These are phyloP conservation scores for Clausena lansium DNA, from an alignment of 345 rosid genomes.

Conservation along the genomic window DNA sequence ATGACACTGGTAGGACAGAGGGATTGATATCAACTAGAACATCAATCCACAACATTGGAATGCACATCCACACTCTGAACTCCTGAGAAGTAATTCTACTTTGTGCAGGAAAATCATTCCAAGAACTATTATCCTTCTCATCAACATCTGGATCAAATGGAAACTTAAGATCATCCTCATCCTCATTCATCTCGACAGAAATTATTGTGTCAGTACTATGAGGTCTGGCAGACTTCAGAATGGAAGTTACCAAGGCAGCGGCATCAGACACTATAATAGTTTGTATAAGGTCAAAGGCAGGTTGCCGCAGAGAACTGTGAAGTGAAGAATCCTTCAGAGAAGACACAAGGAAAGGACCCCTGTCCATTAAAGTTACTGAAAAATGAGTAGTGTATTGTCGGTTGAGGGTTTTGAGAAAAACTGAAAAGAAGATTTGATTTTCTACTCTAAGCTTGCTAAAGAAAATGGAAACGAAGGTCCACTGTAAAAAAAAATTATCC, in stretches of 20 bases:
- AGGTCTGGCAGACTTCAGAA: conserved; percentile 35
- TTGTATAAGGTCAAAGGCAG: conserved; percentile 91
- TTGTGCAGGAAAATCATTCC: conserved; percentile 73
- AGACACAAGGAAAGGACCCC: conserved; percentile 93
- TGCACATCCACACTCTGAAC: conserved; percentile 78
- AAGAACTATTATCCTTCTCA: conserved; percentile 47
- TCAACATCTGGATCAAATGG: conserved; percentile 38
- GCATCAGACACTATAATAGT: conserved; percentile 87
- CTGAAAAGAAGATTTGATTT: not conserved
- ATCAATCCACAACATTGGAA: conserved; percentile 93
- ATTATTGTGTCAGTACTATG: conserved; percentile 22
- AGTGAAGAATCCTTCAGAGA: conserved; percentile 85
- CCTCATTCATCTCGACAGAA: conserved; percentile 36
- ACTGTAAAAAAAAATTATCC: not conserved
- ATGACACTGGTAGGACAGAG: conserved; percentile 60
- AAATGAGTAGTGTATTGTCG: conserved; percentile 3
- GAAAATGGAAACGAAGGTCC: not conserved
- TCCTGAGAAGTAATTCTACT: conserved; percentile 55
- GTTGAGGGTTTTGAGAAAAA: not conserved
- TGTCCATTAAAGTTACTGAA: conserved; percentile 34
- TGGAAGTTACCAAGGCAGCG: conserved; percentile 57
- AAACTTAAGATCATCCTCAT: conserved; percentile 41
- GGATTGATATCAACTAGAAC: conserved; percentile 67
- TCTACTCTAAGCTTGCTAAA: not conserved
- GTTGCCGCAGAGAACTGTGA: conserved; percentile 81